Conservation (phyloP, 345 rosid genomes). For the Trapa bicornis region DNA sequence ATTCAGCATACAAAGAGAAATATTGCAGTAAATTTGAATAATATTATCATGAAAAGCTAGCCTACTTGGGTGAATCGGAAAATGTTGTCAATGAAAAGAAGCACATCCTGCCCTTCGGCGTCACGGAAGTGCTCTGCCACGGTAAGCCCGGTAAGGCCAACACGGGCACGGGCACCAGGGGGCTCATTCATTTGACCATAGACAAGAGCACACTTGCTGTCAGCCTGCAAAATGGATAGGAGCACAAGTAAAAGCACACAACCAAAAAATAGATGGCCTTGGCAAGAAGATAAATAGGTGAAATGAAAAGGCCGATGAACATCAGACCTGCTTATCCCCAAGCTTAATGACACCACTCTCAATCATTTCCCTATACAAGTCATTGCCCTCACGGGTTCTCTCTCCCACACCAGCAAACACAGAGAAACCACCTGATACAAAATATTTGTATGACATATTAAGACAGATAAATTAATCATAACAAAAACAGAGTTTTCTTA, state of each 20-base stretch:
- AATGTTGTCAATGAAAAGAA: constrained; percentile 40
- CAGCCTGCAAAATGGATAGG: constrained; percentile 15
- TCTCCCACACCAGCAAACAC: constrained; percentile 54
- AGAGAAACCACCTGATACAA: constrained; percentile 38
- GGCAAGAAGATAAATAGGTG: neutral
- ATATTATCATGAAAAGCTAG: neutral
- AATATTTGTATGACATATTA: neutral
- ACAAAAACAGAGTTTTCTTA: neutral
- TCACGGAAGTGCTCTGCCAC: constrained; percentile 50
- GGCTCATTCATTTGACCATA: constrained; percentile 55
- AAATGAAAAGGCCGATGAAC: neutral
- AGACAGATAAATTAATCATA: neutral
- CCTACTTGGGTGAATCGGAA: constrained; percentile 43
- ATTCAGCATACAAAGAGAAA: neutral
- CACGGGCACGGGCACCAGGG: constrained; percentile 54
- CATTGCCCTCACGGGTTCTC: constrained; percentile 52
- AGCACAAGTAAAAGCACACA: neutral
- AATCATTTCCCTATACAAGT: constrained; percentile 47
- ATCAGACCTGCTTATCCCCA: constrained; percentile 26
- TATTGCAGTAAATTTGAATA: neutral
- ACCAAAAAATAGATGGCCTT: neutral
- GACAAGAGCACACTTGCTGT: constrained; percentile 44
- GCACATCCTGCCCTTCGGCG: constrained; percentile 50
- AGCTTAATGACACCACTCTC: constrained; percentile 52
- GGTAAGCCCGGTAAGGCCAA: constrained; percentile 46